Conservation (phyloP, 306 rosid genomes). For the Rosa chinensis region DNA sequence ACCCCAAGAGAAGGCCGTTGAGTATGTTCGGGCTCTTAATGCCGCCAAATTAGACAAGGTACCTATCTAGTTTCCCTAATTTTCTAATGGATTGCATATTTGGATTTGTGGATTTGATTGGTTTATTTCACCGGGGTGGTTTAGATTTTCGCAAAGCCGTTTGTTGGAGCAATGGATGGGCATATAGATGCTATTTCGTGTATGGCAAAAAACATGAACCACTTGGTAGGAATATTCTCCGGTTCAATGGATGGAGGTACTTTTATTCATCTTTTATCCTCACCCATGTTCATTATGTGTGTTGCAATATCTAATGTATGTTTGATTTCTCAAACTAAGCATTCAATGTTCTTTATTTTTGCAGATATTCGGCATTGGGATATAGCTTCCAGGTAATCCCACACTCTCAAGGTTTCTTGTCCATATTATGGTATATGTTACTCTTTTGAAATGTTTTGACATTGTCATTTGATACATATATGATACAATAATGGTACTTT, state of each 20-base stretch:
- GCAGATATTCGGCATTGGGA: slow-evolving; percentile 98
- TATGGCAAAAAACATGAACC: slow-evolving; percentile 84
- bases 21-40: slow-evolving; percentile 84
- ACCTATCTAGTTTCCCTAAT: too few species aligned
- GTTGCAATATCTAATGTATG: not conserved
- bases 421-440: not conserved
- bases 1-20: slow-evolving; percentile 84
- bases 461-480: not conserved
- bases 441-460: not conserved
- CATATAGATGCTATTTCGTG: slow-evolving; percentile 82
- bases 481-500: not conserved
- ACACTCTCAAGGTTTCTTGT: not conserved
- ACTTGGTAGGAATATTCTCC: slow-evolving; percentile 79
- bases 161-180: slow-evolving; percentile 94
- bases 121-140: not conserved
- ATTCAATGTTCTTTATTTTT: not conserved
- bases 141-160: slow-evolving; percentile 92
- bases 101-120: not conserved
- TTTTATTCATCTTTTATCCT: slow-evolving; percentile 11
- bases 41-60: slow-evolving; percentile 94
- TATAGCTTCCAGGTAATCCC: slow-evolving; percentile 72
- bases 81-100: not conserved
- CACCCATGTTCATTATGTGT: not conserved
- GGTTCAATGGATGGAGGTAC: slow-evolving; percentile 99
- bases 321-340: not conserved